Evolutionary conservation across 2,329 filamentous ascomycete species (phyloP).

Genomic region (Beauveria asiatica): DNA sequence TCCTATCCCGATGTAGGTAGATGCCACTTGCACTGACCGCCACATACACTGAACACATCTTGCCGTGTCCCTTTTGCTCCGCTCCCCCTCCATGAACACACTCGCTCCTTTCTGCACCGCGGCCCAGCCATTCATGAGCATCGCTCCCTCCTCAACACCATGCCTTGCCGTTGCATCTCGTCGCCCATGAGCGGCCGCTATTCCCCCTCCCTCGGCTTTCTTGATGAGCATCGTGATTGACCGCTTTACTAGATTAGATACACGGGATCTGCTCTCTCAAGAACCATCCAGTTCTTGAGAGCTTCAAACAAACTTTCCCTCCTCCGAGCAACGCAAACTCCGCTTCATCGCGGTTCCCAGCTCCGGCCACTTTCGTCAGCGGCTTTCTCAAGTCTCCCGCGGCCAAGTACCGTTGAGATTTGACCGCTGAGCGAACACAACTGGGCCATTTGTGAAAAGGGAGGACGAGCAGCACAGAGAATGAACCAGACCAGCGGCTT

Average conservation of each 20-base stretch:
- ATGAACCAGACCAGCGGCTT: not conserved
- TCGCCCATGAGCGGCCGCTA: not conserved
- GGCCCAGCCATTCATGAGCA: not conserved
- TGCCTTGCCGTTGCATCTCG: not conserved
- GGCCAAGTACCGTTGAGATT: no score
- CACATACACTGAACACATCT: not conserved
- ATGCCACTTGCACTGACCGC: not conserved
- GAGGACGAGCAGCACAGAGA: not conserved
- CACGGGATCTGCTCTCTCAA: not conserved
- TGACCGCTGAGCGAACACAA: no score
- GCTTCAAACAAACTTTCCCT: not conserved
- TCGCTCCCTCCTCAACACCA: not conserved
- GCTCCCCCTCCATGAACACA: not conserved
- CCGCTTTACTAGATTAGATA: not conserved
- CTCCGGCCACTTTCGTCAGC: no score
- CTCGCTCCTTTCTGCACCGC: not conserved
- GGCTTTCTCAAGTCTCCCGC: no score
- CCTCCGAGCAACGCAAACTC: not conserved
- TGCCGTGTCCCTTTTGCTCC: not conserved
- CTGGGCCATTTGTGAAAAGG: not conserved
- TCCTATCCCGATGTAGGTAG: not conserved
- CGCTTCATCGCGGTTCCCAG: no score
- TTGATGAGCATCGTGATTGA: not conserved
- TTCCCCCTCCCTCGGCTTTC: not conserved
- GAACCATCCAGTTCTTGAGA: not conserved